Base-by-base conservation (phyloP, 768 basidiomycete genomes). In the Leucosporidium yakuticum region DNA sequence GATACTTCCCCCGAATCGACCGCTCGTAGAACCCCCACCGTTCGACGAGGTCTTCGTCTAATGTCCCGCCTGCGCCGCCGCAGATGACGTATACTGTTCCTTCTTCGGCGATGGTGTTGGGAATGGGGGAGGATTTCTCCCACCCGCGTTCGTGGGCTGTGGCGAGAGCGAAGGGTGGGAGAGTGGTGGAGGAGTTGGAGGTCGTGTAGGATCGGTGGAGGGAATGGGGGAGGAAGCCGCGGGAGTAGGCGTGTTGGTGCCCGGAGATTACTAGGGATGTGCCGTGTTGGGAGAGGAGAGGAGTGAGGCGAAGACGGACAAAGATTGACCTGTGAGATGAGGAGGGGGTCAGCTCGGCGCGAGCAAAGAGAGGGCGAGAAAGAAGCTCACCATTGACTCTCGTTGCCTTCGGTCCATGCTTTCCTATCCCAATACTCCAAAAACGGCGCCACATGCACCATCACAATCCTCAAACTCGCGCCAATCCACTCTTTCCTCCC, bases 231-330 rank as follows among this genome's bases (percentile, higher is more conserved):
- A 73, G 60, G 63, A 73, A 73, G 6, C 68, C 71, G 55, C 71
- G 71, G 11, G 71, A 59, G 66, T 73, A 73, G 34, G 68, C 51
- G 63, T 73, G 71, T 32, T 65, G 65, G 57, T 73, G 71, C 11
- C 71, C 71, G 4, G 71, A 69, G 36, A 73, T 60, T 47, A 73
- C 36, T 53, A 73, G 65, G 31, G 56, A 8, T n/a, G 55, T 36
- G 27, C n/a, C 20, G 20, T 51, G 32, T 2, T 50, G 51, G 12
- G 67, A 51, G 60, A 70, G 60, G 44, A 67, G 58, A 14, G 71
- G 71, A 0, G 64, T 36, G 25, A 73, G 69, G 2, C 62, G 51
- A 4, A 36, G 51, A n/a, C 68, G 71, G 17, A 73, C 68, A 63
- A 63, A 73, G 27, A 58, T 4, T 1, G 71, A 73, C 71, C 71